These are phyloP conservation scores for Jatropha curcas DNA, from an alignment of 345 rosid species.

Conservation along the genomic window DNA sequence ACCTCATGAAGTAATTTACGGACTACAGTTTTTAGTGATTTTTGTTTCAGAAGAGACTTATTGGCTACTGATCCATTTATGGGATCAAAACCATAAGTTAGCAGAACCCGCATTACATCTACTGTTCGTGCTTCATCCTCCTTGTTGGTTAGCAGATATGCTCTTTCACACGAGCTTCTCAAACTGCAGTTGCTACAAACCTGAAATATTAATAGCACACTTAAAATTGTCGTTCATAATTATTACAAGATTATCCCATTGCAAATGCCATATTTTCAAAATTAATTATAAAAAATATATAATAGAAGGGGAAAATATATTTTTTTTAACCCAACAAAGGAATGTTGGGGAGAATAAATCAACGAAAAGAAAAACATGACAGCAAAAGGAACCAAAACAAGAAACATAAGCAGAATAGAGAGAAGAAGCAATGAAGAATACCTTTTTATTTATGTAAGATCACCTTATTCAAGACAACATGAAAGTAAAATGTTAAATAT, in stretches of 20 bases:
- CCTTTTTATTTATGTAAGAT: not conserved
- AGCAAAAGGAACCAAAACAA: not conserved
- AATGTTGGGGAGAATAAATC: not conserved
- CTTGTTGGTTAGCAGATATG: slow-evolving; percentile 77
- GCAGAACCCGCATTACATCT: slow-evolving; percentile 81
- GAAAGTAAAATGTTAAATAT: not conserved
- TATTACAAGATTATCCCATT: slow-evolving; percentile 7
- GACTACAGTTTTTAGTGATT: slow-evolving; percentile 72
- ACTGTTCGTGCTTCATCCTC: slow-evolving; percentile 93
- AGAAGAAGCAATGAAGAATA: not conserved
- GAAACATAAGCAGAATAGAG: not conserved
- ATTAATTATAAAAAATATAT: not conserved
- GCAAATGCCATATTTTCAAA: not conserved
- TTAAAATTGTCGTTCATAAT: slow-evolving; percentile 22
- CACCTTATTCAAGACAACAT: not conserved
- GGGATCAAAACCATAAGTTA: slow-evolving; percentile 75
- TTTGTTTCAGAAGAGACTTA: slow-evolving; percentile 64
- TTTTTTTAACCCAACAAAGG: not conserved
- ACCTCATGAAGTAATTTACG: slow-evolving; percentile 86
- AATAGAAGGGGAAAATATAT: not conserved
- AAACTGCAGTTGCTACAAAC: slow-evolving; percentile 93
- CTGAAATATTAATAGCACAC: slow-evolving; percentile 46
- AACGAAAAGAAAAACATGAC: not conserved
- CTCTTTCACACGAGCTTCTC: slow-evolving; percentile 85
- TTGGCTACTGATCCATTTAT: slow-evolving; percentile 54